phyloP scores from a whole-genome alignment of 306 rosid genomes.

The Abrus pulchellus region DNA sequence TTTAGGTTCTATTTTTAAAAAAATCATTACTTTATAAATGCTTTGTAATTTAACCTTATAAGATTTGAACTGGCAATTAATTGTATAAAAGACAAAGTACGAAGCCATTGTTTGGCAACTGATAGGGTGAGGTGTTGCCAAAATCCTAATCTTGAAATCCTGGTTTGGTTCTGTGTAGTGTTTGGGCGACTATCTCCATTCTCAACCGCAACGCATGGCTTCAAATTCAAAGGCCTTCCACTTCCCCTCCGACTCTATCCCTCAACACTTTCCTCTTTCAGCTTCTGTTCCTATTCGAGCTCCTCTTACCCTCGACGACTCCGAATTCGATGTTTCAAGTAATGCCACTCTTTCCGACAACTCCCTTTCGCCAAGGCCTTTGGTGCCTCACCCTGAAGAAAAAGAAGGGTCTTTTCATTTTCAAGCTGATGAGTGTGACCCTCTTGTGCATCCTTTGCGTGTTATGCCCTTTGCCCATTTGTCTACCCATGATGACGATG shows the following conservation, averaged over 20 bases:
- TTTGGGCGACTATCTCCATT: no score
- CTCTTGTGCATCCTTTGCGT: conserved; percentile 37
- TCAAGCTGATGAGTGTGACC: conserved; percentile 32
- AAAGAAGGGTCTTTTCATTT: conserved; percentile 28
- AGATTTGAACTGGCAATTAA: no score
- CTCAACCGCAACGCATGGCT: conserved; percentile 44
- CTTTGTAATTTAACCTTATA: no score
- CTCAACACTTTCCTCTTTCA: not conserved
- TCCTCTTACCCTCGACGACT: conserved; percentile 61
- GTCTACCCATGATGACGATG: conserved; percentile 58
- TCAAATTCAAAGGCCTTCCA: conserved; percentile 48
- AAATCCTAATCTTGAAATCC: conserved; percentile 26
- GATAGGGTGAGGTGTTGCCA: not conserved
- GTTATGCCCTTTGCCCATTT: conserved; percentile 70
- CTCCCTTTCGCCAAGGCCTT: no score
- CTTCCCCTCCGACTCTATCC: not conserved
- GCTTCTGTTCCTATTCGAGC: conserved; percentile 64
- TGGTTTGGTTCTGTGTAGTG: no score
- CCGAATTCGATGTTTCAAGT: conserved; percentile 49
- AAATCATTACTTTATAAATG: no score
- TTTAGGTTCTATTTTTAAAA: no score
- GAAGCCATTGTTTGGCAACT: no score
- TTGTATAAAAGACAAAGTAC: no score
- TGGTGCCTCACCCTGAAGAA: not conserved
- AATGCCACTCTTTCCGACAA: conserved; percentile 41